phyloP scores from a whole-genome alignment of 2,329 filamentous ascomycete genomes.

The Fusarium bulbicola region DNA sequence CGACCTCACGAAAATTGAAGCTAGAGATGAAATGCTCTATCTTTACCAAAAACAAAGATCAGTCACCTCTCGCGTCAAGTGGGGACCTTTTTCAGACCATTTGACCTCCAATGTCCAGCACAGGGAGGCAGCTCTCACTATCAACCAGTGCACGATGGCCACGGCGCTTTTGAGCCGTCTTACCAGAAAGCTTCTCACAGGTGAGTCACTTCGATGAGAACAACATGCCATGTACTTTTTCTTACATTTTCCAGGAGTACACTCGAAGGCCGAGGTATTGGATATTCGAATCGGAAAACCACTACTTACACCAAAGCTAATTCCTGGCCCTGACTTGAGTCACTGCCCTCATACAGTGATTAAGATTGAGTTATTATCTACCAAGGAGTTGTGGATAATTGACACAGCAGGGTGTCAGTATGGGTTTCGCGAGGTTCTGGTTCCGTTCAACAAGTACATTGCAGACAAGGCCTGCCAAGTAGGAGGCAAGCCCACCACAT shows the following conservation, averaged over 20 bases:
- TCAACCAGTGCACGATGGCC: not conserved
- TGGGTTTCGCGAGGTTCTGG: not conserved
- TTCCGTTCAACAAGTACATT: not conserved
- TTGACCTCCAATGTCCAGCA: not conserved
- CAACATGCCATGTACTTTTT: fast-evolving
- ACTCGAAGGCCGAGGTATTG: not conserved
- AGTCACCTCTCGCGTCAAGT: not conserved
- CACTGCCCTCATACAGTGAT: not conserved
- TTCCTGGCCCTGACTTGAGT: not conserved
- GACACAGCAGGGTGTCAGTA: not conserved
- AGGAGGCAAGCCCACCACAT: not conserved
- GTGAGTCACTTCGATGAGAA: not conserved
- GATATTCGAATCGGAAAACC: not conserved
- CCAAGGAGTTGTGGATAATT: not conserved
- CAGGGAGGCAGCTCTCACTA: not conserved
- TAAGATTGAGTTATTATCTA: not conserved
- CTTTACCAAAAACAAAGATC: not conserved
- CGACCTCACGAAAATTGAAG: not conserved
- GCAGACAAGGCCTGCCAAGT: not conserved
- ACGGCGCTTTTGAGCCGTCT: not conserved
- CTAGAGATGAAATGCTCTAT: not conserved
- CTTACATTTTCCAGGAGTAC: not conserved
- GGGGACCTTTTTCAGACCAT: not conserved
- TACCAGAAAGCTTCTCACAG: not conserved
- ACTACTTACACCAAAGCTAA: not conserved